Conservation (phyloP, 1,139 yeast species). For the Kodamaea suecica region DNA sequence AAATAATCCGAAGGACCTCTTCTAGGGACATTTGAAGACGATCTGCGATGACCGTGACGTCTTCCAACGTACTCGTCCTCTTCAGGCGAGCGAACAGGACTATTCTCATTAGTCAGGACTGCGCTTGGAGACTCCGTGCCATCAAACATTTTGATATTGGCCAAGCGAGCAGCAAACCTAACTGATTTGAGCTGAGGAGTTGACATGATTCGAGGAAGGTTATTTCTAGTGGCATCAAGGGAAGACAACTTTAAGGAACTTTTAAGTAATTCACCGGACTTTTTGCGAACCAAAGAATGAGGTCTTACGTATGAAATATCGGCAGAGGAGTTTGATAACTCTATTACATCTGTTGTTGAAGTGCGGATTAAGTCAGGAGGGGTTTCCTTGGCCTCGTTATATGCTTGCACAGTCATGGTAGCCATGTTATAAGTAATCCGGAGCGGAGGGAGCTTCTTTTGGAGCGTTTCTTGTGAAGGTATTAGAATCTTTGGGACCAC, state of each 20-base stretch:
- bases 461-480: too few relatives aligned
- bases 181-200: slow-evolving; percentile 33
- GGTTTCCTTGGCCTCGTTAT: not conserved
- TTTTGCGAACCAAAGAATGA: slow-evolving; percentile 30
- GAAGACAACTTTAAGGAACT: slow-evolving; percentile 35
- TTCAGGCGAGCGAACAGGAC: slow-evolving; percentile 37
- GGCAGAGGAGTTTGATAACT: too few relatives aligned
- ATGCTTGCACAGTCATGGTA: too few relatives aligned
- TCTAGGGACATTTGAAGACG: not conserved
- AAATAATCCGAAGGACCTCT: slow-evolving; percentile 12
- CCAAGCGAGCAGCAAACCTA: slow-evolving; percentile 36
- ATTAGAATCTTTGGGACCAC: too few relatives aligned
- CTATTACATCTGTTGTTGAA: not conserved
- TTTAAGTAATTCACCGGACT: slow-evolving; percentile 40
- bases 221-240: slow-evolving; percentile 12
- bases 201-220: slow-evolving; percentile 22
- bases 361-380: not conserved
- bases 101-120: slow-evolving; percentile 32
- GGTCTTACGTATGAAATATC: slow-evolving; percentile 7
- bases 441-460: too few relatives aligned
- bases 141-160: slow-evolving; percentile 40
- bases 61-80: slow-evolving; percentile 17
- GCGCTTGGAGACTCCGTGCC: slow-evolving; percentile 41
- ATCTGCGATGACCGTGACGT: slow-evolving; percentile 3
- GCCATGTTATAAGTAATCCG: too few relatives aligned